phyloP scores from a whole-genome alignment of 441 rosid genomes.

The Manihot esculenta region DNA sequence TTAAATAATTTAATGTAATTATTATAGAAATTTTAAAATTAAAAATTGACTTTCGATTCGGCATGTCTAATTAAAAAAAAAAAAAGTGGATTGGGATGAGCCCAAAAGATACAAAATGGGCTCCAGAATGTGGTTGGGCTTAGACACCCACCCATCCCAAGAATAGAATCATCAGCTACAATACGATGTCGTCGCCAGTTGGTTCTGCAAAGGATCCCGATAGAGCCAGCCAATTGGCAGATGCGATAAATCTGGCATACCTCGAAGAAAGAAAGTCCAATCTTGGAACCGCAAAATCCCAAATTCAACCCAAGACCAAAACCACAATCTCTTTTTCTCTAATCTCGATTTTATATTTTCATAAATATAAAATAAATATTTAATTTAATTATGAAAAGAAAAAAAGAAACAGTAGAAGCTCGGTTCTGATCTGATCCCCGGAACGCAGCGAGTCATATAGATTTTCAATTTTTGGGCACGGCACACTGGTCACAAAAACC shows the following conservation, averaged over 20 bases:
- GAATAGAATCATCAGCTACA: too few relatives aligned
- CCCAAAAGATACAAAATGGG: not conserved
- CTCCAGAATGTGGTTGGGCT: not conserved
- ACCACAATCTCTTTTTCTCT: too few relatives aligned
- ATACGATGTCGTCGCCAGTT: not conserved
- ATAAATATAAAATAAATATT: too few relatives aligned
- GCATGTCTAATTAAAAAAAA: too few relatives aligned
- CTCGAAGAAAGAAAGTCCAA: slow-evolving; percentile 14
- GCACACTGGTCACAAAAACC: slow-evolving; percentile 4
- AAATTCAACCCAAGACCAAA: not conserved
- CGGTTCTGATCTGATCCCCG: not conserved
- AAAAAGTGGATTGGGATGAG: too few relatives aligned
- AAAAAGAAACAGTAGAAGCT: slow-evolving; percentile 8
- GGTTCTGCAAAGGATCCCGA: not conserved
- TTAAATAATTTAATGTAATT: too few relatives aligned
- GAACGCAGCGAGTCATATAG: slow-evolving; percentile 7
- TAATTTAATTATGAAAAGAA: too few relatives aligned
- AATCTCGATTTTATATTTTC: too few relatives aligned
- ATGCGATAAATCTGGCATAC: not conserved
- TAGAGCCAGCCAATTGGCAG: not conserved
- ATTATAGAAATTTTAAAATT: too few relatives aligned
- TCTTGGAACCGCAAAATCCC: slow-evolving; percentile 14
- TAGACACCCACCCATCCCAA: not conserved
- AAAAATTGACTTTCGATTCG: too few relatives aligned
- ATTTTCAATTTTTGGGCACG: slow-evolving; percentile 21